Percentiles rank a stretch among this genome's conserved stretches.
Evolutionary conservation across 75 land plant species (phyloP).

Genomic region (Chamaecyparis obtusa): DNA sequence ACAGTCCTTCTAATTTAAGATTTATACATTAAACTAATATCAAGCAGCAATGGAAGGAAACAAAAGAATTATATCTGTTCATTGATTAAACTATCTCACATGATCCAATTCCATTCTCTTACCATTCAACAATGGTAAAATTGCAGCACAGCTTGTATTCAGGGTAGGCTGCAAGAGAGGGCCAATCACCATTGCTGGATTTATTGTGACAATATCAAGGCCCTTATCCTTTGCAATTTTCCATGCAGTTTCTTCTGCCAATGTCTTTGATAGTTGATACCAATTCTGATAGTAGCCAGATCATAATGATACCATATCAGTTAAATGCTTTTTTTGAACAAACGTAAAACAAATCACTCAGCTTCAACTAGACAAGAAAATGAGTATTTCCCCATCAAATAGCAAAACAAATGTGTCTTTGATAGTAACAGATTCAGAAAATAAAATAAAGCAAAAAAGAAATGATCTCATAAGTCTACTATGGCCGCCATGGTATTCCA

Average conservation of each 20-base stretch:
- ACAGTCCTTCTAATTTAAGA: background rate
- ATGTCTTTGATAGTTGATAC: constrained; percentile 84
- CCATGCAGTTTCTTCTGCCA: constrained; percentile 94
- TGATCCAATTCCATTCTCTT: constrained; percentile 10
- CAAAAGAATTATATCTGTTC: background rate
- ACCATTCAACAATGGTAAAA: constrained; percentile 72
- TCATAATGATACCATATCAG: background rate
- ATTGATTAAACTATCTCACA: background rate
- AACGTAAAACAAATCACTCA: background rate
- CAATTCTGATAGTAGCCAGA: constrained; percentile 43
- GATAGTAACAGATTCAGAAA: background rate
- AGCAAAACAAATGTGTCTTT: background rate
- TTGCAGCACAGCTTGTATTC: constrained; percentile 77
- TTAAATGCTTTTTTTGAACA: background rate
- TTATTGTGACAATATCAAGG: constrained; percentile 79
- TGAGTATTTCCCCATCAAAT: background rate
- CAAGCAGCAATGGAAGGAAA: background rate
- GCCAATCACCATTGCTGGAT: constrained; percentile 92
- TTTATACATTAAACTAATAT: background rate
- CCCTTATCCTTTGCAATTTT: constrained; percentile 66
- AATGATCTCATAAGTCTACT: background rate
- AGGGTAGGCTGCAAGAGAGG: constrained; percentile 82
- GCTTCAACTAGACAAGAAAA: background rate
- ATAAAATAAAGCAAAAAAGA: background rate
- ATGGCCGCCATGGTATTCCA: background rate